Evolutionary conservation across 208 protist genomes (phyloP).

Genomic region (Porcisia hertigi): DNA sequence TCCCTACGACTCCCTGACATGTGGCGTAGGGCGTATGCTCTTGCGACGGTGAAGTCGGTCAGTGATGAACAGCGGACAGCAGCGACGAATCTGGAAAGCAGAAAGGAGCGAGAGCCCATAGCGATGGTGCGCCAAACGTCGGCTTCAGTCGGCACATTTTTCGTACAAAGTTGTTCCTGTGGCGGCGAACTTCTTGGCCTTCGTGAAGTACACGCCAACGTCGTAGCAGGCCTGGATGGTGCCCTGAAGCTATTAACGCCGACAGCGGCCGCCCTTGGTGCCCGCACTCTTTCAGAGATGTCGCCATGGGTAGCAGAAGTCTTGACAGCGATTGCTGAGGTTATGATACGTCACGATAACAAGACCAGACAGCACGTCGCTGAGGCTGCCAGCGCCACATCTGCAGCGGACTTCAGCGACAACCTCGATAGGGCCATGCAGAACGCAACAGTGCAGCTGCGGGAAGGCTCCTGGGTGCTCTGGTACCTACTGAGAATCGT

Average conservation of each 20-base stretch:
- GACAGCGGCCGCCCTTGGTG: neutral
- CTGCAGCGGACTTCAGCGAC: neutral
- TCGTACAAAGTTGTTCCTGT: neutral
- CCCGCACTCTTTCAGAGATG: neutral
- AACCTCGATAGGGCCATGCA: neutral
- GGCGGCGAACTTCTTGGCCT: neutral
- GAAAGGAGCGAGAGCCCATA: neutral
- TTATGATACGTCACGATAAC: neutral
- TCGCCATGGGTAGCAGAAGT: constrained; percentile 1
- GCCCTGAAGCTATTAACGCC: neutral
- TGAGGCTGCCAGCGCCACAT: neutral
- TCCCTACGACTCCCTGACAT: neutral
- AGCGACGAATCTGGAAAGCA: neutral
- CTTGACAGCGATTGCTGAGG: neutral
- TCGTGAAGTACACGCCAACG: neutral
- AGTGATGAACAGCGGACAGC: neutral
- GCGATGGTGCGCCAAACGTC: neutral
- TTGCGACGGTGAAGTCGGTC: neutral
- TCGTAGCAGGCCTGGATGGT: neutral
- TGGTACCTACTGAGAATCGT: constrained; percentile 25
- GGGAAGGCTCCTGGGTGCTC: constrained; percentile 18
- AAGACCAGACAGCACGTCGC: neutral
- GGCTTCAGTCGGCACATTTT: neutral
- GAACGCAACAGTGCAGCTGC: constrained; percentile 7
- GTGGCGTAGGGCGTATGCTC: constrained; percentile 12